Conservation (phyloP, 192 early-diverging fungal genomes). For the Radiomyces spectabilis region DNA sequence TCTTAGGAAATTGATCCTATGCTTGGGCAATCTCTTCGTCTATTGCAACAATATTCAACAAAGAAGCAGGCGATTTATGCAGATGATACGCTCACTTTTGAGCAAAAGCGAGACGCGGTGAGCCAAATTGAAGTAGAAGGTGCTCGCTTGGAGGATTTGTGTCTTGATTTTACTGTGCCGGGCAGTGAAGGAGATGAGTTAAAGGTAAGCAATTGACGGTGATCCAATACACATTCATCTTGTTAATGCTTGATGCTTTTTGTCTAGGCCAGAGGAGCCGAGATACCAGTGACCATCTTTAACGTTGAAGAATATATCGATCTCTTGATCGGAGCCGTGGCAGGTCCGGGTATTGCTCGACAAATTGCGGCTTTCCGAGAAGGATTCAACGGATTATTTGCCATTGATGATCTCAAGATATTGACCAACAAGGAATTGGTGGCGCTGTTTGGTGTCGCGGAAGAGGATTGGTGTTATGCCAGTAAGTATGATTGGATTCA, state of each 20-base stretch:
- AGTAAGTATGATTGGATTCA: constrained; percentile 32
- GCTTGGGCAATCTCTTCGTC: constrained; percentile 58
- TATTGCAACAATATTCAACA: constrained; percentile 56
- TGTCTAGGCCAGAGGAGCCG: constrained; percentile 40
- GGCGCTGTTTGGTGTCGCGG: constrained; percentile 54
- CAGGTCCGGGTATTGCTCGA: constrained; percentile 53
- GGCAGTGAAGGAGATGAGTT: constrained; percentile 70
- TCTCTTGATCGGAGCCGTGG: constrained; percentile 52
- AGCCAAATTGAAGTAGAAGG: constrained; percentile 48
- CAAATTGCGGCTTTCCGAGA: constrained; percentile 73
- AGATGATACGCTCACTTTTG: too few species aligned
- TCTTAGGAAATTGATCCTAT: constrained; percentile 56
- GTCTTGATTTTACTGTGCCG: constrained; percentile 82
- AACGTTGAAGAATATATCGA: constrained; percentile 79
- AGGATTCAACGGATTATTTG: constrained; percentile 81
- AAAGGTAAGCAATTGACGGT: constrained; percentile 18
- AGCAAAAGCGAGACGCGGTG: too few species aligned
- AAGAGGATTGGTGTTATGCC: constrained; percentile 71
- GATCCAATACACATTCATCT: neutral
- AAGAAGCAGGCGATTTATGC: constrained; percentile 52
- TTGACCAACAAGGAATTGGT: constrained; percentile 71
- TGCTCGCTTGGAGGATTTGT: constrained; percentile 56
- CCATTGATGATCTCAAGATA: constrained; percentile 55
- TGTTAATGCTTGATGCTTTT: too few species aligned
- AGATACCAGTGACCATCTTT: constrained; percentile 65